These are phyloP conservation scores for Scytalidium sp. DNA, from an alignment of 2,329 filamentous ascomycete species.

Conservation along the genomic window DNA sequence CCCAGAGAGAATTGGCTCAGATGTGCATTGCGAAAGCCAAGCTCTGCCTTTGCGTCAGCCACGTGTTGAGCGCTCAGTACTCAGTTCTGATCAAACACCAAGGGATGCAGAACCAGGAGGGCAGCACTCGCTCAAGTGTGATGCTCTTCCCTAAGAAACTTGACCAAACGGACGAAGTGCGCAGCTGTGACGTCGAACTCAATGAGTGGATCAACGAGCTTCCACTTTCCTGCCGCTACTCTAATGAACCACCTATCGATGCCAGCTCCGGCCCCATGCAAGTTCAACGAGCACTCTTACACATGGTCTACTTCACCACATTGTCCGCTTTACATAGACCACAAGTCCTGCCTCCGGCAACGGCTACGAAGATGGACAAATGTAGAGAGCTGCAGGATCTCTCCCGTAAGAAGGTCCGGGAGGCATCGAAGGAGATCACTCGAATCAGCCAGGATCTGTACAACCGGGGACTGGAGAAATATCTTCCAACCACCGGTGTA, in stretches of 20 bases:
- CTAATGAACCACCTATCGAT: constrained; percentile 52
- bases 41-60: constrained; percentile 83
- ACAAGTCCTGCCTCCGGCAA: constrained; percentile 77
- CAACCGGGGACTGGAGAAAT: constrained; percentile 68
- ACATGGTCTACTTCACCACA: constrained; percentile 93
- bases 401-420: constrained; percentile 77
- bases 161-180: constrained; percentile 75
- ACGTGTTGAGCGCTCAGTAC: constrained; percentile 88
- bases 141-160: constrained; percentile 90
- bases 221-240: constrained; percentile 69
- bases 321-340: constrained; percentile 88
- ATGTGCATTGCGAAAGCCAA: constrained; percentile 93
- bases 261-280: constrained; percentile 55
- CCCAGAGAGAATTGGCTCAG: constrained; percentile 75
- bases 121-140: constrained; percentile 68
- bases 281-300: constrained; percentile 79
- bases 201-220: constrained; percentile 73
- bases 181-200: constrained; percentile 74
- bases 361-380: constrained; percentile 44
- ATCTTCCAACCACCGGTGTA: constrained; percentile 83
- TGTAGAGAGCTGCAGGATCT: constrained; percentile 74
- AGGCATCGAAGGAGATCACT: constrained; percentile 83
- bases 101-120: constrained; percentile 72
- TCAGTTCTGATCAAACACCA: constrained; percentile 85
- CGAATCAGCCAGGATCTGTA: constrained; percentile 77